Evolutionary conservation across 805 yeast species (phyloP).

Genomic region (Saccharomyces paradoxus): DNA sequence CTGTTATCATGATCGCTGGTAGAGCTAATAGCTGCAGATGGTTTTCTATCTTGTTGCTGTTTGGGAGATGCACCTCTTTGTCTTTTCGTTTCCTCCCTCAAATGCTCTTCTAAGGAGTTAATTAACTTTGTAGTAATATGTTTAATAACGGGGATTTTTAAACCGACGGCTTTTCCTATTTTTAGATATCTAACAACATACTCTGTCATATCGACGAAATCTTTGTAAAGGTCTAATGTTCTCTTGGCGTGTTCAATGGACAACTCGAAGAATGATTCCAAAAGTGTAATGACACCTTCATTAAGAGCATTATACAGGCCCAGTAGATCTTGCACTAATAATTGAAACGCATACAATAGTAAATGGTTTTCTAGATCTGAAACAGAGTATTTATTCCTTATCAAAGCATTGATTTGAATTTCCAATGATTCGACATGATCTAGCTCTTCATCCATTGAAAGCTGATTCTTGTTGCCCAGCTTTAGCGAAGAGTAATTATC

Average conservation of each 20-base stretch:
- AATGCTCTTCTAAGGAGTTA: constrained; percentile 72
- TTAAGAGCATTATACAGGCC: constrained; percentile 78
- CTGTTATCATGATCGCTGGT: constrained; percentile 6
- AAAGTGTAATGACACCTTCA: constrained; percentile 85
- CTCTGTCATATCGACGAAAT: constrained; percentile 73
- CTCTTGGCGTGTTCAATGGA: constrained; percentile 74
- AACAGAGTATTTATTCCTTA: constrained; percentile 67
- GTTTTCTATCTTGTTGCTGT: constrained; percentile 37
- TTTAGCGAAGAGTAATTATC: constrained; percentile 48
- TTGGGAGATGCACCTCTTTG: background rate
- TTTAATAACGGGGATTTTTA: constrained; percentile 86
- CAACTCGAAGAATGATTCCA: constrained; percentile 91
- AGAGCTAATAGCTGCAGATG: constrained; percentile 10
- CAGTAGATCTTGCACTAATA: constrained; percentile 77
- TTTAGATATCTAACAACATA: constrained; percentile 78
- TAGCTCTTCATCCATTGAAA: constrained; percentile 64
- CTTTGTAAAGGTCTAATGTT: constrained; percentile 71
- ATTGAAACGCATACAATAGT: constrained; percentile 68
- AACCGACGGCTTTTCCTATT: constrained; percentile 79
- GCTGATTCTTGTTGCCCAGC: constrained; percentile 45
- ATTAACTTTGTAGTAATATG: constrained; percentile 95
- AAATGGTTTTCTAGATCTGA: constrained; percentile 78
- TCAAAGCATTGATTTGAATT: constrained; percentile 63
- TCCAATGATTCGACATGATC: constrained; percentile 75
- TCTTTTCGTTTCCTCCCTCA: constrained; percentile 50